These are phyloP conservation scores for Nakaseomyces sp. DNA, from an alignment of 1,139 yeast species.

Conservation along the genomic window DNA sequence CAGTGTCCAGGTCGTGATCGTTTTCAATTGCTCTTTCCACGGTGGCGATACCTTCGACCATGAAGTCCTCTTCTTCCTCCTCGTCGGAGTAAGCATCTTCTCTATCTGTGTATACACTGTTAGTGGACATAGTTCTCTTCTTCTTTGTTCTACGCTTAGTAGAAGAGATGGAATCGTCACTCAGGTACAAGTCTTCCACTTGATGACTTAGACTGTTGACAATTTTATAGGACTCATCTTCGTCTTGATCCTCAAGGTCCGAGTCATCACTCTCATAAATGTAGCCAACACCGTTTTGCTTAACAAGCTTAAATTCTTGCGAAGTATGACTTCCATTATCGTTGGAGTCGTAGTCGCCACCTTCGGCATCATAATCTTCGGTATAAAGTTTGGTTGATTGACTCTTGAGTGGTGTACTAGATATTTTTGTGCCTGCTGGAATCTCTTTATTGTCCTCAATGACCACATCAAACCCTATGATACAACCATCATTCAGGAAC, in stretches of 20 bases:
- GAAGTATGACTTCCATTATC: conserved; percentile 19
- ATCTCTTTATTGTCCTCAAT: conserved; percentile 46
- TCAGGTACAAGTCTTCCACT: conserved; percentile 54
- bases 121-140: conserved; percentile 40
- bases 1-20: conserved; percentile 88
- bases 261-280: conserved; percentile 45
- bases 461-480: conserved; percentile 66
- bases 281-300: conserved; percentile 52
- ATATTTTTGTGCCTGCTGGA: conserved; percentile 45
- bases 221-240: conserved; percentile 24
- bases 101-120: conserved; percentile 34
- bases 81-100: conserved; percentile 29
- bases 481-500: conserved; percentile 54
- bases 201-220: conserved; percentile 42
- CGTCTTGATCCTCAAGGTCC: conserved; percentile 19
- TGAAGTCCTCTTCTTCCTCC: conserved; percentile 74
- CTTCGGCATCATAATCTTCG: conserved; percentile 26
- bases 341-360: conserved; percentile 22
- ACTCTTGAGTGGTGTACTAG: conserved; percentile 36
- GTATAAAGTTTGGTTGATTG: conserved; percentile 13
- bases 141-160: conserved; percentile 39
- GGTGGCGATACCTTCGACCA: conserved; percentile 86
- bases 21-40: conserved; percentile 85
- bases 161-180: conserved; percentile 74
- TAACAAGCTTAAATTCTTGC: conserved; percentile 40